Evolutionary conservation across 140 eudicot species (phyloP), one percentile per base, ranked within the genome.

Genomic region (Bidens hawaiensis): DNA sequence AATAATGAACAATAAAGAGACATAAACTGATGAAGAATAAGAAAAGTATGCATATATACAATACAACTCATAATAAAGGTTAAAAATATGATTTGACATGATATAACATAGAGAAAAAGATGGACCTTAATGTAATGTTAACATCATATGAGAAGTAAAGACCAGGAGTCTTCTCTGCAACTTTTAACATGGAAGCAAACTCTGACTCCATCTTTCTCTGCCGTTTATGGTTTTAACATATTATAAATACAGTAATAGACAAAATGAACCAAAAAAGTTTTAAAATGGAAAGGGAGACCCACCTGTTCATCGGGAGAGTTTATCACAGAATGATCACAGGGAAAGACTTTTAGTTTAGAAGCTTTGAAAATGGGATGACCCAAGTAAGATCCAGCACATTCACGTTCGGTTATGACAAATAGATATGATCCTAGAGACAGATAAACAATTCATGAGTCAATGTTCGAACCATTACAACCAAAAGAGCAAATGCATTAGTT

Each of bases 201-300:
- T 88, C 95, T 8, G 84, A 66, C 78, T 93, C 99, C 94, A 81
- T 79, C 71, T 75, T 83, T 79, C 85, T 93, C 99, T 93, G 95
- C 69, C 42, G 68, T 25, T 71, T 43, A 38, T 12, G 23, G 27
- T 14, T 27, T 23, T 60, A 59, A 10, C 8, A 46, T 22, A 60
- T 69, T 45, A 30, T 2, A 57, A 2, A 15, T 54, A 64, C 22
- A 6, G 31, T 70, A 54, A 28, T 17, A 54, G 14, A 42, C 49
- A 36, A 28, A 14, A 62, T 3, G 36, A 46, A 26, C 26, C 15
- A 22, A 50, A 34, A 65, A 33, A 19, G 1, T 5, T 6, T n/a
- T 2, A 40, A 4, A 18, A 46, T 4, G 19, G 69, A 57, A 36
- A 41, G 34, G 11, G 11, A 21, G 16, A 30, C 41, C 6, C 54